Evolutionary conservation across 2,329 filamentous ascomycete genomes (phyloP).

Genomic region (Trichoderma aggressivum): DNA sequence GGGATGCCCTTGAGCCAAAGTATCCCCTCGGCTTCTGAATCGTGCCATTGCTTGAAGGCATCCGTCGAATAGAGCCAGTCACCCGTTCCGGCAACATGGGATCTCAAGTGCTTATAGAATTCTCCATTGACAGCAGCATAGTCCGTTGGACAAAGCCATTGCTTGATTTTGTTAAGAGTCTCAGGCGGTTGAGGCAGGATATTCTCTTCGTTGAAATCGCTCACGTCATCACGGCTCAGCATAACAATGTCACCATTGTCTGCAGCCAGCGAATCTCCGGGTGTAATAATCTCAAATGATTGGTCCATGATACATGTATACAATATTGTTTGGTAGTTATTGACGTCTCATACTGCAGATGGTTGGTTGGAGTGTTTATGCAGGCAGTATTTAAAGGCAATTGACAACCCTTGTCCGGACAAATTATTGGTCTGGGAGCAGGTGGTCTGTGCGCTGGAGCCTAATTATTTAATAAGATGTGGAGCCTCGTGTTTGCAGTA

Average conservation of each 20-base stretch:
- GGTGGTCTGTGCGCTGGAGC: not conserved
- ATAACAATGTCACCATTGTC: not conserved
- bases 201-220: not conserved
- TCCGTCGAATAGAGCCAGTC: constrained; percentile 19
- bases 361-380: not conserved
- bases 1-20: constrained; percentile 37
- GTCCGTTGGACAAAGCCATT: constrained; percentile 31
- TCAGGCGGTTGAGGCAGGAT: constrained; percentile 20
- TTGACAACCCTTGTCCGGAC: not conserved
- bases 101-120: constrained; percentile 26
- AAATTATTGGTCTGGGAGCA: not conserved
- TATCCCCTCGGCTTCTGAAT: constrained; percentile 15
- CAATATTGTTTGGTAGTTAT: not conserved
- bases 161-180: constrained; percentile 22
- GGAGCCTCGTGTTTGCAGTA: not conserved
- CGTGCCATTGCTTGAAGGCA: constrained; percentile 23
- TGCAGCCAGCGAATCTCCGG: not conserved
- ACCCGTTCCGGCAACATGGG: constrained; percentile 24
- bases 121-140: constrained; percentile 27
- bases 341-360: not conserved
- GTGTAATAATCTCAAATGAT: not conserved
- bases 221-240: not conserved
- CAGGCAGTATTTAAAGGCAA: not conserved
- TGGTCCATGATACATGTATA: not conserved
- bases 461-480: not conserved